Base-by-base conservation (phyloP, 768 basidiomycete genomes). In the Phylloporus sp. region DNA sequence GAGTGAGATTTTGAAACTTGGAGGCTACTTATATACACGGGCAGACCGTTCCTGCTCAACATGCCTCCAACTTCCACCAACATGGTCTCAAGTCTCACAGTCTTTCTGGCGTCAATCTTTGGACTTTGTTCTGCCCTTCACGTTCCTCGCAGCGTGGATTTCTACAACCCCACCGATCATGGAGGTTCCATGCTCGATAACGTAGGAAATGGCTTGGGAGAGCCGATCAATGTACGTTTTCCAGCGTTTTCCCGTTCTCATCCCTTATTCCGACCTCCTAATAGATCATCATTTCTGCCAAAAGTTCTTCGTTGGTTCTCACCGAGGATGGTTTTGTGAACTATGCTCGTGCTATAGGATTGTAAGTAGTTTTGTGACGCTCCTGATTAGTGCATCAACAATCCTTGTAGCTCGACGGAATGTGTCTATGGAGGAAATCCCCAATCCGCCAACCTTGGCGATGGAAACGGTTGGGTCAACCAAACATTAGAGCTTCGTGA, bases 261-360 rank as follows among this genome's bases (percentile, higher is more conserved):
- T n/a, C n/a, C 24, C n/a, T n/a, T 26, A 15, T 12, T 6, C 23
- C 16, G 23, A 16, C n/a, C n/a, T n/a, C n/a, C n/a, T n/a, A 24
- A n/a, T 15, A 78, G 76, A 74, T 86, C 38, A 85, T 88, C 55
- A 77, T 88, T 47, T 88, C 86, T 2, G 84, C 78, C 0, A 58
- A 76, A 36, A 86, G 84, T 59, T 83, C 82, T 6, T 67, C 79
- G 0, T 69, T 22, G 0, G 80, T 86, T 13, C 74, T 86, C 44
- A 82, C 78, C 0, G 73, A 81, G 49, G 55, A 65, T 26, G 84
- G 84, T 0, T 60, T 85, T 43, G 36, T 63, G 6, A 84, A 82
- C 58, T 86, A 74, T 60, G 83, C 81, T 1, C 71, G 63, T 22
- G 75, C 83, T 4, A 76, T 86, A 52, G 83, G 82, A n/a, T 85